Base-by-base conservation (phyloP, 1,284 basidiomycete genomes). In the Tilletiaria anomala region DNA sequence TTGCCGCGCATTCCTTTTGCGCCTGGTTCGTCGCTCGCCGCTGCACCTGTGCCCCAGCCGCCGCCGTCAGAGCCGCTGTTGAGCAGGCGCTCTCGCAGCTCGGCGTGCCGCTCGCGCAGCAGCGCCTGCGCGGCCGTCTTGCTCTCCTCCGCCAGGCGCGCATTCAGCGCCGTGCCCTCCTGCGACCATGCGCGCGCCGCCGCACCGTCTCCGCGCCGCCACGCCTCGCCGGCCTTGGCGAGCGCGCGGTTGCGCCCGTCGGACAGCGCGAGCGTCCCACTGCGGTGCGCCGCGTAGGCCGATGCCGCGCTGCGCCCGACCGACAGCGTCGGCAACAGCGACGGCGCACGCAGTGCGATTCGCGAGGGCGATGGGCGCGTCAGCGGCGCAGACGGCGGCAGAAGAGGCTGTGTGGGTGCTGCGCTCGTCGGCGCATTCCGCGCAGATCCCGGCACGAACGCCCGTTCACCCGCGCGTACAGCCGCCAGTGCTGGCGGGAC, bases 161-260 rank as follows among this genome's bases (percentile, higher is more conserved):
- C 77, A 62, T 91, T 93, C 44, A 91, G 70, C 34, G 88, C 83
- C 56, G 89, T 84, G 4, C 86, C 88, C 63, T 93, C 87, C 29
- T 83, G 72, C 51, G 81, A 84, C 71, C 89, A 93, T 32, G 84
- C 73, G 68, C 91, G 91, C 17, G 89, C 89, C 0, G 83, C 82
- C 0, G 86, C 85, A 3, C 88, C 88, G 54, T 94, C 89, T 3
- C 88, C 87, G 5, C 84, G 76, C 35, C 85, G 74, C 83, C 85
- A 94, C 2, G 87, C 86, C 60, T 91, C 85, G 1, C 89, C 86
- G 6, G 88, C 88, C 33, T 84, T 78, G 3, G 83, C 83, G 15
- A 94, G 74, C 64, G 84, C 89, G 4, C 84, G 83, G 58, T 93
- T 93, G 31, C 88, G 74, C 23, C 84, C 84, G 3, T 85, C 82